Percentiles rank a stretch among this genome's conserved stretches.
These are phyloP conservation scores for Circinella umbellata DNA, from an alignment of 371 early-diverging fungal genomes.

Conservation along the genomic window DNA sequence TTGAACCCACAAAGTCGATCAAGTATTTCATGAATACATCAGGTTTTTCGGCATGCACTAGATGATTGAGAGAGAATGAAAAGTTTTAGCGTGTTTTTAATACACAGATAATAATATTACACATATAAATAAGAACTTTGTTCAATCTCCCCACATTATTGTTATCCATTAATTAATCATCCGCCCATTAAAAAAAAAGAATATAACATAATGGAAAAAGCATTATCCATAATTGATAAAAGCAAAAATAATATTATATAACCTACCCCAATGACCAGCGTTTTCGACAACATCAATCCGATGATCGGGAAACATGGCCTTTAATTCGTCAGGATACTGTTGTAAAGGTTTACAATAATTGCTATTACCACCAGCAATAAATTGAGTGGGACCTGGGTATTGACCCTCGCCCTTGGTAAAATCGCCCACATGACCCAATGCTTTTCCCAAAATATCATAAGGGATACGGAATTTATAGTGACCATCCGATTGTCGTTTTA, in stretches of 20 bases:
- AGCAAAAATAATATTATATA: too few relatives aligned
- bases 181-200: too few relatives aligned
- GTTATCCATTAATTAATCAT: too few relatives aligned
- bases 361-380: constrained; percentile 80
- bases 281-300: constrained; percentile 62
- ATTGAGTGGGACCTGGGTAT: constrained; percentile 70
- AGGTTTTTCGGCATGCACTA: constrained; percentile 30
- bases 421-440: constrained; percentile 59
- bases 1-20: constrained; percentile 9
- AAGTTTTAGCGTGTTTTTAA: neutral
- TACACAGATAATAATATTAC: neutral
- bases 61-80: neutral
- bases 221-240: too few relatives aligned
- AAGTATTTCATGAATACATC: constrained; percentile 18
- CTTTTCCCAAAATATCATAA: constrained; percentile 62
- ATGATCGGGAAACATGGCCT: constrained; percentile 68
- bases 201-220: too few relatives aligned
- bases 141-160: neutral
- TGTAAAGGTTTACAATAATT: constrained; percentile 62
- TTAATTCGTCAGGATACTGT: constrained; percentile 52
- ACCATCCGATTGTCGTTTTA: constrained; percentile 60
- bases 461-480: constrained; percentile 75
- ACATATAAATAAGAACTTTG: neutral
- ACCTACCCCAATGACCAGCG: constrained; percentile 90
- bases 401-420: constrained; percentile 46